Percentiles rank a stretch among this genome's conserved stretches.
Conservation (phyloP, 1,139 yeast species). For the Geotrichum phurueaensis region DNA sequence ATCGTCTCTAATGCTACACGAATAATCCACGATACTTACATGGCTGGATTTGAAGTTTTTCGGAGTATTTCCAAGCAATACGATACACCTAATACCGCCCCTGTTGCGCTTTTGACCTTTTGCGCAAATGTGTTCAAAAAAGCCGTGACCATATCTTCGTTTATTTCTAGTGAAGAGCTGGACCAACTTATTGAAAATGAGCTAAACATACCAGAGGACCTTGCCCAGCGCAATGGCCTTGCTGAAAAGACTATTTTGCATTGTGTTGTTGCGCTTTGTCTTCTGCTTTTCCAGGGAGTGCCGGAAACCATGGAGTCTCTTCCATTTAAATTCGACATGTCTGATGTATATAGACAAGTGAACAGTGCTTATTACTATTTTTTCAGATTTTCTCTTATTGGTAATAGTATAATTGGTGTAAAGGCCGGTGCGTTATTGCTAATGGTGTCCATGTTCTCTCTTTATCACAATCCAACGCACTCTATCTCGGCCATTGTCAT, state of each 20-base stretch:
- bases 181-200: conserved; percentile 22
- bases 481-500: conserved; percentile 48
- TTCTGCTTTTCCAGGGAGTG: neutral
- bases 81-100: neutral
- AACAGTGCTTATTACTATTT: conserved; percentile 23
- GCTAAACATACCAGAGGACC: neutral
- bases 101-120: neutral
- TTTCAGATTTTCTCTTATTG: conserved; percentile 20
- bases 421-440: conserved; percentile 23
- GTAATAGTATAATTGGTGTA: conserved; percentile 22
- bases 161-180: conserved; percentile 23
- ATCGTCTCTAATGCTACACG: conserved; percentile 32
- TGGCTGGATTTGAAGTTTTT: conserved; percentile 3
- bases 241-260: conserved; percentile 25
- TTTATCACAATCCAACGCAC: conserved; percentile 42
- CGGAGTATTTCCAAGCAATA: neutral
- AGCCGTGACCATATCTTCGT: neutral
- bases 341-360: neutral
- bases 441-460: conserved; percentile 21
- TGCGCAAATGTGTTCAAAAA: neutral
- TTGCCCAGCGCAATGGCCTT: conserved; percentile 21
- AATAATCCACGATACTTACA: conserved; percentile 19
- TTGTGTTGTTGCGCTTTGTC: conserved; percentile 21
- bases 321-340: neutral
- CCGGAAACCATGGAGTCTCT: neutral